Conservation (phyloP, 2,329 filamentous ascomycete species). For the Teratosphaeria zuluensis region DNA sequence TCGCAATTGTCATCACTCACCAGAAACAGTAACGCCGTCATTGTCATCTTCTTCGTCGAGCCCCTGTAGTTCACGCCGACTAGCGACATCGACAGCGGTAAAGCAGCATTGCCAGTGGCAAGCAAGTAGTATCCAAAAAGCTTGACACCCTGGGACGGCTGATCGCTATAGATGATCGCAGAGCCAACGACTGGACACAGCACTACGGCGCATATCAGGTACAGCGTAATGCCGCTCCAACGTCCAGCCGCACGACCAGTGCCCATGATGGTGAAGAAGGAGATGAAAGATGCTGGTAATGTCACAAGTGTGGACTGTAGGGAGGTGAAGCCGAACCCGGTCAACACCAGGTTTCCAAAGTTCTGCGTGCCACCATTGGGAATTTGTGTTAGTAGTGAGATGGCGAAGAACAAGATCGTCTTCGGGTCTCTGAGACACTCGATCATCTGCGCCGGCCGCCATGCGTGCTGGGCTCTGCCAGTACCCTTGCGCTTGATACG, state of each 20-base stretch:
- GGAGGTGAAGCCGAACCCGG: conserved; percentile 38
- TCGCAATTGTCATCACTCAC: conserved; percentile 31
- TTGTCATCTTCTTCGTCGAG: background rate
- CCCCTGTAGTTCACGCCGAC: background rate
- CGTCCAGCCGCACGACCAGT: background rate
- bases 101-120: background rate
- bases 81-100: background rate
- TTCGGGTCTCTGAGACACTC: background rate
- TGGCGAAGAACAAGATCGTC: background rate
- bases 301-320: conserved; percentile 30
- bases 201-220: background rate
- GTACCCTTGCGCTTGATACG: conserved; percentile 21
- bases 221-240: background rate
- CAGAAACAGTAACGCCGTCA: background rate
- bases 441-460: background rate
- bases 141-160: background rate
- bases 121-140: background rate
- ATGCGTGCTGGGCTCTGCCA: background rate
- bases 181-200: background rate
- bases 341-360: background rate
- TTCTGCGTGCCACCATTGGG: background rate
- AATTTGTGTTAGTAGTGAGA: background rate
- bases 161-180: background rate
- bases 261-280: conserved; percentile 30
- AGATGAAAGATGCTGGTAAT: conserved; percentile 22